Evolutionary conservation across 352 stramenopile genomes (phyloP).

Genomic region (Phytophthora hybrid): DNA sequence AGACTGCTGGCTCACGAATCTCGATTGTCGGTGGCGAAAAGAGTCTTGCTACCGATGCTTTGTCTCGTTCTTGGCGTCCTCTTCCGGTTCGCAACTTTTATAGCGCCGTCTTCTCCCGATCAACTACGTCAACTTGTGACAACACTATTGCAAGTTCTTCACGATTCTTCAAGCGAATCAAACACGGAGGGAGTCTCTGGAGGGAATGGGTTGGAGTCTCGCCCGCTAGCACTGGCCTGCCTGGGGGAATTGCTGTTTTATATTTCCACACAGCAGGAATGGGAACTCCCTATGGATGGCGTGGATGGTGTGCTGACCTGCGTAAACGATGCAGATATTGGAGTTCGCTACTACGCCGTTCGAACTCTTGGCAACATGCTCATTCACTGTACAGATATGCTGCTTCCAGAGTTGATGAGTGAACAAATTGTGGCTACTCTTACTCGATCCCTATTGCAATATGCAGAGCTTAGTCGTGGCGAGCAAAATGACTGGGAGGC

Average conservation of each 20-base stretch:
- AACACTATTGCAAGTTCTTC: conserved; percentile 40
- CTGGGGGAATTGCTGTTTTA: conserved; percentile 84
- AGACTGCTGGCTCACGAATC: conserved; percentile 57
- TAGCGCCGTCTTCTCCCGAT: conserved; percentile 64
- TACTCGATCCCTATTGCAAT: conserved; percentile 40
- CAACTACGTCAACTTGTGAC: conserved; percentile 60
- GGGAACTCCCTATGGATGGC: conserved; percentile 41
- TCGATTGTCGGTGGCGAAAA: conserved; percentile 13
- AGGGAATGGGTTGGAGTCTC: conserved; percentile 23
- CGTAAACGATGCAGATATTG: conserved; percentile 52
- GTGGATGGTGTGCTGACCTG: conserved; percentile 45
- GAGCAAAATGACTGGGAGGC: conserved; percentile 10
- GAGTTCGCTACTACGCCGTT: conserved; percentile 63
- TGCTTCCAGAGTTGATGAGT: conserved; percentile 50
- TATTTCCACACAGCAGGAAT: conserved; percentile 66
- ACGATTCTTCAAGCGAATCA: neutral
- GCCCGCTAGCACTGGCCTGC: conserved; percentile 53
- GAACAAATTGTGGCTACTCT: conserved; percentile 53
- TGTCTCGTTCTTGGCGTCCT: conserved; percentile 72
- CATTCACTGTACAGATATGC: conserved; percentile 42
- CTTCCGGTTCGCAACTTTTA: conserved; percentile 79
- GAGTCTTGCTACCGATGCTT: conserved; percentile 46
- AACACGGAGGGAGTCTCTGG: neutral
- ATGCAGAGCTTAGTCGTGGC: conserved; percentile 1
- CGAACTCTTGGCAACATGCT: conserved; percentile 75